phyloP scores from a whole-genome alignment of 805 yeast genomes.

The Candida endomychidarum region DNA sequence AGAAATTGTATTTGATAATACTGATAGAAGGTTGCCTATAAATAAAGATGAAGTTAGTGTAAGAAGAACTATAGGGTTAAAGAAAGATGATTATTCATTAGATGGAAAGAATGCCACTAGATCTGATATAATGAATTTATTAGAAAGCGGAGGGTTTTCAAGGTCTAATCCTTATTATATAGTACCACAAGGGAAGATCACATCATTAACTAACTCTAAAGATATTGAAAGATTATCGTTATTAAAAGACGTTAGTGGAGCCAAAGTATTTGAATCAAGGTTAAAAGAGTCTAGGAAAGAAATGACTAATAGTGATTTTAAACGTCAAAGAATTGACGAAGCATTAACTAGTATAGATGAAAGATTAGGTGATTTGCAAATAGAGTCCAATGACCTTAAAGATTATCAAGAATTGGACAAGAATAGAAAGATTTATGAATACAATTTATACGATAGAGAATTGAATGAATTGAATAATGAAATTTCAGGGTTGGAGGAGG shows the following conservation, averaged over 20 bases:
- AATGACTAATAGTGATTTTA: slow-evolving; percentile 69
- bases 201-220: slow-evolving; percentile 84
- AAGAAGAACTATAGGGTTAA: slow-evolving; percentile 88
- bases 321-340: slow-evolving; percentile 70
- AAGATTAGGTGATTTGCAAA: slow-evolving; percentile 73
- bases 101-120: slow-evolving; percentile 79
- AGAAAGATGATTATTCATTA: slow-evolving; percentile 86
- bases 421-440: slow-evolving; percentile 69
- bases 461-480: slow-evolving; percentile 57
- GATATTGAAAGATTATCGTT: slow-evolving; percentile 77
- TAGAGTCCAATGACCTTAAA: slow-evolving; percentile 75
- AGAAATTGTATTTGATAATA: slow-evolving; percentile 82
- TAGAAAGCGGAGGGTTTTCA: slow-evolving; percentile 92
- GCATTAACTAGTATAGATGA: slow-evolving; percentile 68
- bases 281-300: slow-evolving; percentile 76
- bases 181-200: slow-evolving; percentile 94
- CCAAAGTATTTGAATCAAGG: slow-evolving; percentile 82
- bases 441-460: slow-evolving; percentile 76
- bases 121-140: slow-evolving; percentile 73
- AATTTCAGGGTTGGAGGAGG: slow-evolving; percentile 60
- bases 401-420: slow-evolving; percentile 67
- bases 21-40: slow-evolving; percentile 71
- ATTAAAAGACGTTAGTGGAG: slow-evolving; percentile 92
- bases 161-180: slow-evolving; percentile 90
- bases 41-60: slow-evolving; percentile 68